These are phyloP conservation scores for Sabuloglossum arenarium DNA, from an alignment of 495 filamentous ascomycete genomes.

Conservation along the genomic window DNA sequence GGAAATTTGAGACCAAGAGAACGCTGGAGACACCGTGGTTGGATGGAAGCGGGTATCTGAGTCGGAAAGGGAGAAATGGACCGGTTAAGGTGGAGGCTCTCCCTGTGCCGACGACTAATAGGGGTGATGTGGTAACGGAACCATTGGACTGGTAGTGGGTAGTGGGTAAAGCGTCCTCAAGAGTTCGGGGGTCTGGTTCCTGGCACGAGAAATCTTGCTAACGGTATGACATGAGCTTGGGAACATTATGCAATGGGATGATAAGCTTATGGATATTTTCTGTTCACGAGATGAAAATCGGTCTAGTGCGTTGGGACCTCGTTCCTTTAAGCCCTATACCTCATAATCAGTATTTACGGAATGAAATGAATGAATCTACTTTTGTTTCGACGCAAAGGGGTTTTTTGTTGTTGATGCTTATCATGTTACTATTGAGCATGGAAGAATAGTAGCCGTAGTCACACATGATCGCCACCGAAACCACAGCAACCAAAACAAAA, in stretches of 20 bases:
- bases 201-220: too few relatives aligned
- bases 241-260: too few relatives aligned
- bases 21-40: constrained; percentile 74
- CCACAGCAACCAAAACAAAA: background rate
- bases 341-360: too few relatives aligned
- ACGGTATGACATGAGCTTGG: too few relatives aligned
- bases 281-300: background rate
- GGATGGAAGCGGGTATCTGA: constrained; percentile 72
- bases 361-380: background rate
- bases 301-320: too few relatives aligned
- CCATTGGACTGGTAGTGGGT: constrained; percentile 66
- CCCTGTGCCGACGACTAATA: constrained; percentile 76
- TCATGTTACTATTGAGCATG: background rate
- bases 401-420: background rate
- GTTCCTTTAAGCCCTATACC: too few relatives aligned
- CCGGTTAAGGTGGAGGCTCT: constrained; percentile 60
- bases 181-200: background rate
- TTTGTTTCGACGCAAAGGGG: too few relatives aligned
- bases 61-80: constrained; percentile 34
- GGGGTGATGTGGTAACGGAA: constrained; percentile 66
- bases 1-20: constrained; percentile 56
- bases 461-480: background rate
- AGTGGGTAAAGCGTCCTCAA: too few relatives aligned
- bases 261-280: background rate
- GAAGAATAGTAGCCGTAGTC: too few relatives aligned